Evolutionary conservation across 257 asterid species (phyloP).

Genomic region (Fraxinus pennsylvanica): DNA sequence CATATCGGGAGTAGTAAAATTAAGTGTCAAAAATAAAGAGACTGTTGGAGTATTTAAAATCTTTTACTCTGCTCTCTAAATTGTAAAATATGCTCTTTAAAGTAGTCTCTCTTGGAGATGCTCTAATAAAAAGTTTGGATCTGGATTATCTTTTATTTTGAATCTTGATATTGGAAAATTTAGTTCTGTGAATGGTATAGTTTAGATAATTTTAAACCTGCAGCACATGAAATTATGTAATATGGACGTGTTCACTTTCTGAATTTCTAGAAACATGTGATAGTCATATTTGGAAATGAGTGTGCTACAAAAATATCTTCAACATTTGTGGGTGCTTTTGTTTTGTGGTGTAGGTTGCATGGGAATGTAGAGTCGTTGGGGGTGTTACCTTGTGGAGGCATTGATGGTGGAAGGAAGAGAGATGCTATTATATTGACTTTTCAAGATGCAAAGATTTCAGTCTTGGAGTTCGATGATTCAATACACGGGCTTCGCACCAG

Average conservation of each 20-base stretch:
- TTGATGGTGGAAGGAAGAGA: conserved; percentile 75
- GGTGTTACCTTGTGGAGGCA: conserved; percentile 65
- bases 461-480: conserved; percentile 92
- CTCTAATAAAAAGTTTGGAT: neutral
- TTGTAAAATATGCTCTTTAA: too few relatives aligned
- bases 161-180: neutral
- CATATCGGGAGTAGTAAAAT: too few relatives aligned
- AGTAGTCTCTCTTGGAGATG: too few relatives aligned
- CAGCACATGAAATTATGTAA: neutral
- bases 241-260: neutral
- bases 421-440: conserved; percentile 85
- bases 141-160: neutral
- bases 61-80: too few relatives aligned
- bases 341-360: conserved; percentile 66
- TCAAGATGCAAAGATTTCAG: conserved; percentile 82
- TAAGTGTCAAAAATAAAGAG: too few relatives aligned
- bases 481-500: conserved; percentile 85
- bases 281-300: neutral
- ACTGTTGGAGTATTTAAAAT: too few relatives aligned
- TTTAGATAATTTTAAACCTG: neutral
- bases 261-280: neutral
- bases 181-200: neutral
- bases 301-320: neutral
- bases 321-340: conserved; percentile 15
- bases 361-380: conserved; percentile 93